Evolutionary conservation across 169 alveolate genomes (phyloP).

Genomic region (Plasmodium vinckei): DNA sequence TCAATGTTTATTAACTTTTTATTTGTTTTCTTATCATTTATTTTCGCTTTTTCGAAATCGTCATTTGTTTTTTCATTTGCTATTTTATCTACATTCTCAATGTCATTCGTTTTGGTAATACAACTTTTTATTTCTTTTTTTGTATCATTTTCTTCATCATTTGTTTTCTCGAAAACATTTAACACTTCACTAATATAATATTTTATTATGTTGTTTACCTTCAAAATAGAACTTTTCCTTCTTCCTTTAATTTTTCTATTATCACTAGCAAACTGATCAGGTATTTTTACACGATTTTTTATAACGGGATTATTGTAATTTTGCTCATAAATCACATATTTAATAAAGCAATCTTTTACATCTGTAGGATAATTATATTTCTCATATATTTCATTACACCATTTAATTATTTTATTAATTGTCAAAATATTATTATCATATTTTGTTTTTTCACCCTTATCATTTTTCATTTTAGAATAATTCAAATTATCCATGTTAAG

Average conservation of each 20-base stretch:
- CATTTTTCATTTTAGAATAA: conserved; percentile 3
- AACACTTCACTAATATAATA: neutral
- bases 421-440: conserved; percentile 30
- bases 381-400: conserved; percentile 64
- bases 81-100: neutral
- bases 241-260: neutral
- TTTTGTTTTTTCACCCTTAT: neutral
- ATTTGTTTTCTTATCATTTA: conserved; percentile 1
- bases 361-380: conserved; percentile 34
- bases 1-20: conserved; percentile 18
- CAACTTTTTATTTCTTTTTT: neutral
- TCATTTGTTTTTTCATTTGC: neutral
- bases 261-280: too few species aligned
- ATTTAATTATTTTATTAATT: conserved; percentile 33
- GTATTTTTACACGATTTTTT: neutral
- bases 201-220: too few species aligned
- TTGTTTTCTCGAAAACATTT: neutral
- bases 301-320: neutral
- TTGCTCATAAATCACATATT: conserved; percentile 33
- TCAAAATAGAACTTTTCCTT: neutral
- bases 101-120: neutral
- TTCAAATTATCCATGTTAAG: conserved; percentile 12
- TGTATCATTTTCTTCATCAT: conserved; percentile 1
- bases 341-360: conserved; percentile 33
- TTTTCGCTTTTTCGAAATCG: neutral